Conservation (phyloP, 108 stramenopile species). For the Ochromonas danica region DNA sequence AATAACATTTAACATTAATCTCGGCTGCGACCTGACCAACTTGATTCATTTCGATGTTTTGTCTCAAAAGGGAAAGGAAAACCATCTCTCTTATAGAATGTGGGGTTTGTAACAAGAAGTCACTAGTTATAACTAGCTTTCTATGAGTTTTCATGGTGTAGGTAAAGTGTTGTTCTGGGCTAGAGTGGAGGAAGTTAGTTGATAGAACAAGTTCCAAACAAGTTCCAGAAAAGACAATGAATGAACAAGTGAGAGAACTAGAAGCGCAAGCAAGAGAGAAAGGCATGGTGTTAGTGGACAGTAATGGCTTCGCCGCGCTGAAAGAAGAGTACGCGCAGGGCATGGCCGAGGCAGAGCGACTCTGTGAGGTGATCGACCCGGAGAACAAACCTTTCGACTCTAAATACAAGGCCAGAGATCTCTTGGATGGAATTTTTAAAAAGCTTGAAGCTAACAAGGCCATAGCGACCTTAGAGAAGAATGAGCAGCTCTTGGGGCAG, state of each 20-base stretch:
- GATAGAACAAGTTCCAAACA: no score
- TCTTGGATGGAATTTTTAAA: neutral
- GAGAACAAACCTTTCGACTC: conserved; percentile 4
- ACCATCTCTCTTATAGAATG: no score
- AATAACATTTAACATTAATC: no score
- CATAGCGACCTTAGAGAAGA: conserved; percentile 18
- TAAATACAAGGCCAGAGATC: conserved; percentile 27
- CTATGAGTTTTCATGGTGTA: no score
- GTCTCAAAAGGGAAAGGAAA: no score
- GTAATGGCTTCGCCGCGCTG: neutral
- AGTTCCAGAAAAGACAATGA: no score
- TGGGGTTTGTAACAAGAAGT: no score
- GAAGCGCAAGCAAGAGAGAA: neutral
- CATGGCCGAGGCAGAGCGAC: neutral
- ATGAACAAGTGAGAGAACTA: neutral
- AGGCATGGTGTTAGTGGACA: neutral
- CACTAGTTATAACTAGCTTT: no score
- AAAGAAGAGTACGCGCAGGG: neutral
- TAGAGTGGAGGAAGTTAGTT: no score
- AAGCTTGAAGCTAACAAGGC: conserved; percentile 1
- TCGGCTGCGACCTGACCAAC: no score
- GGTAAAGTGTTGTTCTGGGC: no score
- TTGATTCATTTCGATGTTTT: no score
- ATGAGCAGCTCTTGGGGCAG: neutral
- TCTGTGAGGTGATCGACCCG: conserved; percentile 23